Percentiles rank a stretch among this genome's conserved stretches.
phyloP scores from a whole-genome alignment of 2,329 filamentous ascomycete species.

The Chaetomiaceae sp. region DNA sequence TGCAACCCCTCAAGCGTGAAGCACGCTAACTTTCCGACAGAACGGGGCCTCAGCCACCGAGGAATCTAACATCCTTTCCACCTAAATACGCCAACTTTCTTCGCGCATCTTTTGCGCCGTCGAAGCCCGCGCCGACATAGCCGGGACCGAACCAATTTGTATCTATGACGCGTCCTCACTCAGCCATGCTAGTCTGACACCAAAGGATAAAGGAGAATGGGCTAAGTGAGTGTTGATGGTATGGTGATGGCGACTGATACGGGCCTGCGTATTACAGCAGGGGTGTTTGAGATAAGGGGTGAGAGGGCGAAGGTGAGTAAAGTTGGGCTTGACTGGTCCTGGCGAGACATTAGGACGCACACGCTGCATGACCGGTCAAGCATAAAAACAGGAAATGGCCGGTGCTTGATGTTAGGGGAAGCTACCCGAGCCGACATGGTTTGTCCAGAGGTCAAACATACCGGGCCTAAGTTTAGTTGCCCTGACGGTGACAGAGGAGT shows the following conservation, averaged over 20 bases:
- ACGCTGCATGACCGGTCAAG: constrained; percentile 61
- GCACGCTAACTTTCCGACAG: constrained; percentile 23
- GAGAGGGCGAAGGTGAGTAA: constrained; percentile 54
- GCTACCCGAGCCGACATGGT: constrained; percentile 44
- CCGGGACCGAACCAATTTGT: constrained; percentile 44
- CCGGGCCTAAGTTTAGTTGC: too few relatives aligned
- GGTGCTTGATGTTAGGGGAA: constrained; percentile 54
- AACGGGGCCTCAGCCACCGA: constrained; percentile 55
- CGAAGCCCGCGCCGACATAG: constrained; percentile 54
- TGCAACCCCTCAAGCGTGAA: too few relatives aligned
- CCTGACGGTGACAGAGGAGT: too few relatives aligned
- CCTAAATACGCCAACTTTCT: constrained; percentile 62
- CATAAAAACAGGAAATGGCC: constrained; percentile 62
- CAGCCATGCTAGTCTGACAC: constrained; percentile 43
- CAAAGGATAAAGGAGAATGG: constrained; percentile 52
- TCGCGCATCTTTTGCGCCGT: constrained; percentile 58
- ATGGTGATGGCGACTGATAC: constrained; percentile 62
- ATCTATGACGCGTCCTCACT: constrained; percentile 43
- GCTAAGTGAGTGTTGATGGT: constrained; percentile 60
- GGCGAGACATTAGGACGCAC: constrained; percentile 63
- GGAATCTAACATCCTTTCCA: constrained; percentile 61
- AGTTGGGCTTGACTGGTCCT: constrained; percentile 60
- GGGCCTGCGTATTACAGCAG: constrained; percentile 52
- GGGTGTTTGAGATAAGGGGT: constrained; percentile 62
- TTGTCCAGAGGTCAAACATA: background rate